Evolutionary conservation across 1,139 yeast species (phyloP), one percentile per base, ranked within the genome.

Genomic region (Suhomyces coccinellae): DNA sequence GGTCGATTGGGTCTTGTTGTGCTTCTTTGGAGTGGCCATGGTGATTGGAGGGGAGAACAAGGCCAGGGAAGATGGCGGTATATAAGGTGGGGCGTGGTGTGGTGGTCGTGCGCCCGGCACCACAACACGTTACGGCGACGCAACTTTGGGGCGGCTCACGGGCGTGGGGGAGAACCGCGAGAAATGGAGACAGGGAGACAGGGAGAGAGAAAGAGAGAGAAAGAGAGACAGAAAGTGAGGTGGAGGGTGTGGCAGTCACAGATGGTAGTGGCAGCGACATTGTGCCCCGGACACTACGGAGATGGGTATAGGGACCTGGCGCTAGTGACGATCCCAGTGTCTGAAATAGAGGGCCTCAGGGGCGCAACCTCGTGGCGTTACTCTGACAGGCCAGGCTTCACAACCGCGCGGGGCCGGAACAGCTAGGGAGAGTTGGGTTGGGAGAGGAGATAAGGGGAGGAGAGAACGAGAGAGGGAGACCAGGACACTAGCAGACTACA

Each of bases 1-100:
- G 34, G 87, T 75, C 45, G 86, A 80, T 63, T 86, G 95, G 13
- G 89, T 76, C 70, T 86, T 86, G 59, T 71, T 75, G 69, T 86
- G 95, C 66, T 83, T 85, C 71, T 82, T 82, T 5, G 66, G 53
- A 35, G 52, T 32, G 29, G 48, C 42, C 49, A 44, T 45, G 31
- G 36, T 36, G 41, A 13, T 5, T 6, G 28, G 22, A 29, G 38
- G 28, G 33, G 27, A 17, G 38, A 35, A 32, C 34, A 33, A 14
- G 29, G 16, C 17, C 22, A 35, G 38, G 38, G 31, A 29, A 37
- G 41, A 12, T 20, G 43, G 41, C 30, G 42, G 33, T 31, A 38
- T 36, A 40, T 48, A 47, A 34, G 41, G 38, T 38, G 46, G 47
- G 44, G 47, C 44, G 47, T 44, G 47, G 46, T 33, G 33, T 6